Conservation (phyloP, 1,139 yeast species). For the Maudiozyma humilis region DNA sequence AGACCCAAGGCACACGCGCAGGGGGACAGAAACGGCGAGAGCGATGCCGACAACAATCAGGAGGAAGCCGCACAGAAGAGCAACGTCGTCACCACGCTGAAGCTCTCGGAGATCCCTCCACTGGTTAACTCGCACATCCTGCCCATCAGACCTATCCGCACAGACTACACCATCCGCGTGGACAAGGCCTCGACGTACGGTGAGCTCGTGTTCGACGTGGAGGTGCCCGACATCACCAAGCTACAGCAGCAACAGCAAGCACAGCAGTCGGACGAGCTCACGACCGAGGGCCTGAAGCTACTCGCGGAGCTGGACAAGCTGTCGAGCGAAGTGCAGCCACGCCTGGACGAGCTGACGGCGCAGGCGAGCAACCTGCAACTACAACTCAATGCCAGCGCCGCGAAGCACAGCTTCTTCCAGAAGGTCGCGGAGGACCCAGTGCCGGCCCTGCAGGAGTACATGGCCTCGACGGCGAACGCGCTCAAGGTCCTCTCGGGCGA, state of each 20-base stretch:
- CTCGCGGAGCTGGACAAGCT: constrained; percentile 43
- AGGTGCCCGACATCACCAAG: constrained; percentile 32
- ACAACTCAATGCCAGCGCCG: constrained; percentile 51
- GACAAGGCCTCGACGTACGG: constrained; percentile 74
- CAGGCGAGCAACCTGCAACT: constrained; percentile 24
- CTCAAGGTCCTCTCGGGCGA: constrained; percentile 73
- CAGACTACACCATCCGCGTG: constrained; percentile 70
- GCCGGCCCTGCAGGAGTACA: constrained; percentile 63
- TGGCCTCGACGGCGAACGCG: constrained; percentile 66
- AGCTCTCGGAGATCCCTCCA: constrained; percentile 69
- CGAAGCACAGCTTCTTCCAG: constrained; percentile 63
- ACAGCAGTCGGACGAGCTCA: constrained; percentile 26
- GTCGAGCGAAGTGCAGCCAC: constrained; percentile 43
- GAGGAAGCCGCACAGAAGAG: neutral
- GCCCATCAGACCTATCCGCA: constrained; percentile 70
- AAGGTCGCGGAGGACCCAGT: constrained; percentile 72
- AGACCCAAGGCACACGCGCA: neutral
- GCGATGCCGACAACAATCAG: constrained; percentile 4
- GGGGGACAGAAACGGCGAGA: neutral
- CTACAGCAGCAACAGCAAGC: constrained; percentile 1
- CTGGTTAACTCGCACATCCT: constrained; percentile 53
- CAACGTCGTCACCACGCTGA: constrained; percentile 36
- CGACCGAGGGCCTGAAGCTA: constrained; percentile 34
- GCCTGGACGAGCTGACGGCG: constrained; percentile 22
- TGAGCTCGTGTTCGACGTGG: constrained; percentile 69